These are phyloP conservation scores for Podospora tetraspora DNA, from an alignment of 495 filamentous ascomycete species.

Conservation along the genomic window DNA sequence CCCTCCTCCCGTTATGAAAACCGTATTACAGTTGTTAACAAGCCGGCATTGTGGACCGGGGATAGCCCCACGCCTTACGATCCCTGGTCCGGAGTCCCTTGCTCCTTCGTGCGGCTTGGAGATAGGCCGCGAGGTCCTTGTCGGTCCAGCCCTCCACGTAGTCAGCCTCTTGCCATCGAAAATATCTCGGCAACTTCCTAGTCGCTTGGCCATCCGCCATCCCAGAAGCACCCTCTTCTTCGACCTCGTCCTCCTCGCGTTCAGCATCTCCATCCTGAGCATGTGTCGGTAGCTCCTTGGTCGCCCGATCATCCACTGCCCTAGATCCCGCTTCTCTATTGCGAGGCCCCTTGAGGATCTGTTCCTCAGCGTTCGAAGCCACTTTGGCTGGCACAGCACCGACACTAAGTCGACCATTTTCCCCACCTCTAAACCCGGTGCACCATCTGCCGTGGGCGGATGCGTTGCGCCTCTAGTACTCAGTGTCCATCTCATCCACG, in stretches of 20 bases:
- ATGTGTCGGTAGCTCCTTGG: not conserved
- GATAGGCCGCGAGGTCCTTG: not conserved
- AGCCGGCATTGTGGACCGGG: not conserved
- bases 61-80: not conserved
- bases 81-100: not conserved
- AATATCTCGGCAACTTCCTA: not conserved
- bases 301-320: not conserved
- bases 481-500: not conserved
- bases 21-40: not conserved
- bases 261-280: not conserved
- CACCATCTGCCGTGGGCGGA: not conserved
- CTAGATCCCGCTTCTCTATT: not conserved
- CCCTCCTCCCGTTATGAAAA: not conserved
- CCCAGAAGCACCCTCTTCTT: no score
- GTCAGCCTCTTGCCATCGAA: not conserved
- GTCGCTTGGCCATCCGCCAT: not conserved
- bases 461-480: not conserved
- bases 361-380: not conserved
- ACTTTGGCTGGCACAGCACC: not conserved
- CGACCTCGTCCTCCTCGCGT: not conserved
- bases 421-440: not conserved
- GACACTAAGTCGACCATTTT: not conserved
- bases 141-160: not conserved
- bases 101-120: not conserved
- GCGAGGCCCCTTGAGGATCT: not conserved